Base-by-base conservation (phyloP, 1,284 basidiomycete species). In the Irpex sp. region DNA sequence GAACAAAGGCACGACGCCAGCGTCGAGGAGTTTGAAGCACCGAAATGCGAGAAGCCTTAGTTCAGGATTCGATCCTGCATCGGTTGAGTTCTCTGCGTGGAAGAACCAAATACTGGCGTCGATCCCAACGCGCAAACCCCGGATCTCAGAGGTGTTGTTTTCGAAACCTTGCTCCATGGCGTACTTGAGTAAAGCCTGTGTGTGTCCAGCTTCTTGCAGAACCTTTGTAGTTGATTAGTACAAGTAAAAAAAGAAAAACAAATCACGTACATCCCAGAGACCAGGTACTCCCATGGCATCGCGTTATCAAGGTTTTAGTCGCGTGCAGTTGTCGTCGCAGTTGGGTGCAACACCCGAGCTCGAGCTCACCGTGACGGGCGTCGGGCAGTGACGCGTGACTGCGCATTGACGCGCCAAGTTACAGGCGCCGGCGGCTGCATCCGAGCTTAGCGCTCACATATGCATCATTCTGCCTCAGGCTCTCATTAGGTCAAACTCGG, bases 1-100 rank as follows among this genome's bases (percentile, higher is more conserved):
- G 71, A 92, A 90, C 0, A 92, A 72, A 1, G 84, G 83, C 17
- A 86, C 71, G 47, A 89, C 72, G 0, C 89, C 87, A 5, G 85
- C 75, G 51, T 76, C 71, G 3, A 83, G 68, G 5, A 91, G 75
- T 2, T 73, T 73, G 11, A 76, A 72, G 17, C 79, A 64, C n/a
- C 76, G 74, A 63, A 78, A 82, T 67, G 82, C 81, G 3, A 82
- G 67, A 1, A 71, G 67, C 2, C 79, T 72, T 13, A 81, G 65
- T 61, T 76, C 75, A 5, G 76, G 76, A 63, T 80, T 81, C 53
- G 76, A 77, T 19, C 81, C 80, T 26, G 71, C 74, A 73, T 58
- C 60, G 68, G 5, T 63, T 49, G 13, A 54, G 50, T 54, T 59
- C 33, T 51, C 37, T 17, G 77, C 76, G 66, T 81, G 80, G 31